Evolutionary conservation across 2,329 filamentous ascomycete species (phyloP), one percentile per base, ranked within the genome.

Genomic region (Venturia oleaginea): DNA sequence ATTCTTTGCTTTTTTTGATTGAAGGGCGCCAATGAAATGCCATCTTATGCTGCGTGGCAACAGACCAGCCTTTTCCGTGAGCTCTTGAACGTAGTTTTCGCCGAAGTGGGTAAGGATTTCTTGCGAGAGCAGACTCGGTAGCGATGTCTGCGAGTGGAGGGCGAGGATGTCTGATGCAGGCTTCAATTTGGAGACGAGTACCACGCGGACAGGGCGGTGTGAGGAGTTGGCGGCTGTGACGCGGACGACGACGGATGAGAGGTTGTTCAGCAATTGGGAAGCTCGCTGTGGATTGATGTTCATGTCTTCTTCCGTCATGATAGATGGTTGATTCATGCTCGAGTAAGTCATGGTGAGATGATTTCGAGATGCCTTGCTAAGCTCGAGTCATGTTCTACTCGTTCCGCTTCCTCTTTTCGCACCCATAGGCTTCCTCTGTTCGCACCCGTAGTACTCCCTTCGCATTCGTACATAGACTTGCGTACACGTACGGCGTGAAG

Each of bases 131-230:
- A 30, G 51, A 0, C 63, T 51, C 62, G 78, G 75, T 37, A 78
- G 75, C 0, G 82, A 32, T 68, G 62, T 8, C 69, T 27, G 71
- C 4, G 70, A 81, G 77, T 95, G 88, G 0, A 99, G 84, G 37
- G 92, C 88, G 64, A 96, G 82, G 71, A 99, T 89, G 75, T 99
- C 94, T 71, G 90, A 90, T 66, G 87, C 91, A 17, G 94, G 93
- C 78, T 99, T 97, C 69, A 97, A 83, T 77, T 99, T 99, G 48
- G 92, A 97, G 61, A 99, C 94, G 34, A 94, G 93, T 51, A 99
- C 92, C 46, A 99, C 83, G 59, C 94, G 88, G 67, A 93, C 84
- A 43, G 59, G 76, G 65, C 69, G 70, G 64, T 66, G 80, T 78
- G 63, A 72, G 71, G 43, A 30, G 24, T 64, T 64, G 19, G 51